Evolutionary conservation across 2,329 filamentous ascomycete genomes (phyloP), one percentile per base, ranked within the genome.

Genomic region (Acrocalymma vagum): DNA sequence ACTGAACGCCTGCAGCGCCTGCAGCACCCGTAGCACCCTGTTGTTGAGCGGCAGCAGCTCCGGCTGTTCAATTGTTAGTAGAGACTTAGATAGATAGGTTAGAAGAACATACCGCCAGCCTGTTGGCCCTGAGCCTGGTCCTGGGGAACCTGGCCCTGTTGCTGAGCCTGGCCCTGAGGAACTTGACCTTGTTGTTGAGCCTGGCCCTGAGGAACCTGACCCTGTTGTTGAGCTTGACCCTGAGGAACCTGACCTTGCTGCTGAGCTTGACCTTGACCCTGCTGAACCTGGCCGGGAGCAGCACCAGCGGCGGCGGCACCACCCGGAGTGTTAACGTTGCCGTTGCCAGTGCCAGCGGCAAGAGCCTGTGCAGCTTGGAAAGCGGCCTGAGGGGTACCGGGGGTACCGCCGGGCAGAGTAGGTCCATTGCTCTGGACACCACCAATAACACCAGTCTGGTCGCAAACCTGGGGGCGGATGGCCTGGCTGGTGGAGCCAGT

Each of bases 391-490:
- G 63, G 63, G 27, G 56, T 62, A 42, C 63, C 63, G 24, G 64
- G 59, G 4, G 58, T 32, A 33, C 55, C 43, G 17, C 63, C 63
- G 21, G 60, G 64, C 35, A 38, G 57, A 16, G 64, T 67, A 23
- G 58, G 29, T 11, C 64, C 64, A 9, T 41, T 35, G 15, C 44
- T 45, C 44, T 67, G 64, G 18, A 67, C 62, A 46, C 64, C 64
- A 18, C 60, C 58, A n/a, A 47, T 43, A 20, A 67, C 51, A 63
- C 64, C 64, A 22, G 62, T 67, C 45, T 65, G 53, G 38, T 67
- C 55, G 38, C 64, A 67, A 22, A 51, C 62, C 8, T 49, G 48
- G 21, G 64, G 64, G 21, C 64, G 60, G 18, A 67, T 51, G 29
- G 64, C 57, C 52, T 58, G 59, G 26, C 48, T 56, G 23, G 37